A percentile compares a stretch with the other conserved stretches of the same genome.
These are phyloP conservation scores for Fraxinus sp. DNA, from an alignment of 305 asterid genomes.

Conservation along the genomic window DNA sequence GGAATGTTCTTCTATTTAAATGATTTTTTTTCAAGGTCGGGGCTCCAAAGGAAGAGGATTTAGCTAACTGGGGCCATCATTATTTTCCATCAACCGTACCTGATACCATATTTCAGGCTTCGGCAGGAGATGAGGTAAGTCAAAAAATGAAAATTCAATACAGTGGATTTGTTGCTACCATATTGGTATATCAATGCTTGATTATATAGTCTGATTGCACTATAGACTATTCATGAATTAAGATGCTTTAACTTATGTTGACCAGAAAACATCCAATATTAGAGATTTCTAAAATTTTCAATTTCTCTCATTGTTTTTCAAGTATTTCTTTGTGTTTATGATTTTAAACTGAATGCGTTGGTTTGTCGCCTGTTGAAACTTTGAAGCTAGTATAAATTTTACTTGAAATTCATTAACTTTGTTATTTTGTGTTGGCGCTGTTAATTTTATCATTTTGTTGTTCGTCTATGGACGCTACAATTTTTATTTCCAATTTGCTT, in stretches of 20 bases:
- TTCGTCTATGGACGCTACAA: neutral
- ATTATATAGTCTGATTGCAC: slow-evolving; percentile 7
- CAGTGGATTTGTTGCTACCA: slow-evolving; percentile 8
- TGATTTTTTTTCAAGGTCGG: slow-evolving; percentile 59
- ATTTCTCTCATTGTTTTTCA: neutral
- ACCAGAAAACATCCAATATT: neutral
- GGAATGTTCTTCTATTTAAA: slow-evolving; percentile 20
- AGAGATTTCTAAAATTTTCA: neutral
- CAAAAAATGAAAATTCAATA: slow-evolving; percentile 11
- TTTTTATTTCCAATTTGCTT: neutral
- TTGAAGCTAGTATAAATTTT: neutral
- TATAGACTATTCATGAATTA: neutral
- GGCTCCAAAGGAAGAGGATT: slow-evolving; percentile 91
- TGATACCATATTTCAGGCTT: slow-evolving; percentile 77
- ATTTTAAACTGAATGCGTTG: neutral
- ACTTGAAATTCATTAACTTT: neutral
- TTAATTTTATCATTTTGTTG: neutral
- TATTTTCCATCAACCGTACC: slow-evolving; percentile 78
- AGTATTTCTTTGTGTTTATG: neutral
- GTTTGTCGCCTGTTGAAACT: neutral
- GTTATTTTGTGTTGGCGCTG: neutral
- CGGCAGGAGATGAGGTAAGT: slow-evolving; percentile 93
- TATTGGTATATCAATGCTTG: slow-evolving; percentile 9
- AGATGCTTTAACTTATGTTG: neutral
- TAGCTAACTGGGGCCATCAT: slow-evolving; percentile 94